These are phyloP conservation scores for Phytopythium montanum DNA, from an alignment of 352 stramenopile genomes.

Conservation along the genomic window DNA sequence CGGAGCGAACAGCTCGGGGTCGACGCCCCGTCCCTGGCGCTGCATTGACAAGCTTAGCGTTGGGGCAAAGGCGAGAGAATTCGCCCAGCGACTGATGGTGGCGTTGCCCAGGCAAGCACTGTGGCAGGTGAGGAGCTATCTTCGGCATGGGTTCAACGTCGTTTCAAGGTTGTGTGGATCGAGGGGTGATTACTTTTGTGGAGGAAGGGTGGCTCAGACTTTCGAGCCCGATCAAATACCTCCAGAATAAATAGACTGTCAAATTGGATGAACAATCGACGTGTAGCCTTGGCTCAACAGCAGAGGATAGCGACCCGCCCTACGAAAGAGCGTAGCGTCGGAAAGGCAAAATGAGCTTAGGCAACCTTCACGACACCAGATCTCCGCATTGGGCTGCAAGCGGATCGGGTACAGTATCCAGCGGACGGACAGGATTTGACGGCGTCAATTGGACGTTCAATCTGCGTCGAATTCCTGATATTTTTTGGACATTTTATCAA, in stretches of 20 bases:
- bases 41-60: constrained; percentile 18
- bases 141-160: neutral
- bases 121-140: neutral
- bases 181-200: neutral
- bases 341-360: too few species aligned
- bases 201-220: neutral
- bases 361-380: too few species aligned
- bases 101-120: neutral
- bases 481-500: too few species aligned
- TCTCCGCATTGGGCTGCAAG: too few species aligned
- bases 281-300: too few species aligned
- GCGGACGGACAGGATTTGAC: too few species aligned
- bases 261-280: neutral
- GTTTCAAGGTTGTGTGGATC: neutral
- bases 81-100: neutral
- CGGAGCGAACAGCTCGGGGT: constrained; percentile 58
- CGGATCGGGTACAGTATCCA: too few species aligned
- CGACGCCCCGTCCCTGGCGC: constrained; percentile 26
- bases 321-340: too few species aligned
- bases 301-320: too few species aligned
- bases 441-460: too few species aligned
- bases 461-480: too few species aligned
- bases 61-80: neutral
- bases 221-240: neutral
- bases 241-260: neutral